A percentile compares a stretch with the other conserved stretches of the same genome.
Evolutionary conservation across 2,329 filamentous ascomycete genomes (phyloP).

Genomic region (Coccinonectria pachysandricola): DNA sequence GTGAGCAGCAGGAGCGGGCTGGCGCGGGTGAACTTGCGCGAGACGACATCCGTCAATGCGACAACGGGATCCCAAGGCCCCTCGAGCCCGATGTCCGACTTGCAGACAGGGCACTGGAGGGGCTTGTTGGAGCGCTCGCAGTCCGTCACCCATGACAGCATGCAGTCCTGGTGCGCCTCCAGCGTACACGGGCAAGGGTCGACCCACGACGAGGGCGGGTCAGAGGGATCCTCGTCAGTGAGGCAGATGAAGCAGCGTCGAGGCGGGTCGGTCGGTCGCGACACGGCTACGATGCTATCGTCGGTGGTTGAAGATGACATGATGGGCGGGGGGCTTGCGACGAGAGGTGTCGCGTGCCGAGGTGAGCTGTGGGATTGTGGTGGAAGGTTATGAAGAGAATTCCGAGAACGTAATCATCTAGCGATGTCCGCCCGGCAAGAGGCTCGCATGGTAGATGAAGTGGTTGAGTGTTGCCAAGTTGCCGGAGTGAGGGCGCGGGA

Average conservation of each 20-base stretch:
- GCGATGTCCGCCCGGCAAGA: no score
- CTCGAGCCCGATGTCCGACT: constrained; percentile 64
- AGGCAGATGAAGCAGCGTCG: constrained; percentile 55
- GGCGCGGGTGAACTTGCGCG: constrained; percentile 42
- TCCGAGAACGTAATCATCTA: no score
- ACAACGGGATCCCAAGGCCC: constrained; percentile 67
- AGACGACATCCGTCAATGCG: constrained; percentile 49
- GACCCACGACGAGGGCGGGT: constrained; percentile 54
- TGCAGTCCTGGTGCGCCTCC: constrained; percentile 79
- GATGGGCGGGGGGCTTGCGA: neutral
- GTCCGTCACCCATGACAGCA: constrained; percentile 90
- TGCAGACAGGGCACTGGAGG: constrained; percentile 83
- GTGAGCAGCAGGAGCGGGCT: constrained; percentile 56
- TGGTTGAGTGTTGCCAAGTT: no score
- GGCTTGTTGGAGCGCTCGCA: constrained; percentile 58
- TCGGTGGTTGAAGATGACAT: constrained; percentile 1
- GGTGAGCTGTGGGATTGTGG: neutral
- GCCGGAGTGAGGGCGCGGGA: no score
- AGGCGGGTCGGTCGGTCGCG: constrained; percentile 15
- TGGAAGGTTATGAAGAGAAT: neutral
- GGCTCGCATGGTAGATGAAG: no score
- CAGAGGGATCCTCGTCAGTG: constrained; percentile 41
- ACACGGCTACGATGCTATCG: neutral
- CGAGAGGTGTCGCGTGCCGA: neutral
- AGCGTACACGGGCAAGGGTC: constrained; percentile 86